phyloP scores from a whole-genome alignment of 2,329 filamentous ascomycete genomes.

The Blastomyces percursus region DNA sequence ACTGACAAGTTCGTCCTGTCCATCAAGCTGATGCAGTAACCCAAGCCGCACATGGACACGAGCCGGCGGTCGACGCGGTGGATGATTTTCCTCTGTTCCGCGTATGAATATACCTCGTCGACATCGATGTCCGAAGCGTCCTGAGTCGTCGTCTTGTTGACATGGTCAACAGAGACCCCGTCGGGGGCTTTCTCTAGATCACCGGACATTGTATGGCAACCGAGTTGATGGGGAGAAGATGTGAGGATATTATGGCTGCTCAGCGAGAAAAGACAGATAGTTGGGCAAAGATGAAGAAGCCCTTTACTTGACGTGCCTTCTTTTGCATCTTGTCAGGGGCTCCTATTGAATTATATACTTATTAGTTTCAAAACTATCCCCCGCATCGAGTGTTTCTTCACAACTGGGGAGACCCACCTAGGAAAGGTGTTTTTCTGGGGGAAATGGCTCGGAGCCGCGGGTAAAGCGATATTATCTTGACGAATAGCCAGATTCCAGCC shows the following conservation, averaged over 20 bases:
- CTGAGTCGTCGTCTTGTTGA: neutral
- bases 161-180: slow-evolving; percentile 5
- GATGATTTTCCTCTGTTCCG: slow-evolving; percentile 58
- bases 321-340: neutral
- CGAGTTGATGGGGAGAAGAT: neutral
- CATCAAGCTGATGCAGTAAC: slow-evolving; percentile 69
- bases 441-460: neutral
- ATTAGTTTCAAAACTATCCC: neutral
- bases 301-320: neutral
- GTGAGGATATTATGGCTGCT: neutral
- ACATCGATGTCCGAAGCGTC: slow-evolving; percentile 8
- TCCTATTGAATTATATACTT: neutral
- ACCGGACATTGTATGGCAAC: slow-evolving; percentile 5
- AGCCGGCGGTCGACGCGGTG: slow-evolving; percentile 57
- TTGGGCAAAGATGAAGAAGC: neutral
- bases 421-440: neutral
- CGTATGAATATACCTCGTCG: slow-evolving; percentile 38
- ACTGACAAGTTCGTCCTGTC: slow-evolving; percentile 67
- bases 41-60: slow-evolving; percentile 49
- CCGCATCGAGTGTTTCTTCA: neutral
- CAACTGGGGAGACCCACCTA: neutral
- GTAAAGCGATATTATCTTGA: neutral
- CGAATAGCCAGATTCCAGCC: neutral
- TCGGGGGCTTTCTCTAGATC: slow-evolving; percentile 12
- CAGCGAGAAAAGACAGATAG: no score